These are phyloP conservation scores for Pycnococcus provasolii DNA, from an alignment of 139 green algal genomes.

Conservation along the genomic window DNA sequence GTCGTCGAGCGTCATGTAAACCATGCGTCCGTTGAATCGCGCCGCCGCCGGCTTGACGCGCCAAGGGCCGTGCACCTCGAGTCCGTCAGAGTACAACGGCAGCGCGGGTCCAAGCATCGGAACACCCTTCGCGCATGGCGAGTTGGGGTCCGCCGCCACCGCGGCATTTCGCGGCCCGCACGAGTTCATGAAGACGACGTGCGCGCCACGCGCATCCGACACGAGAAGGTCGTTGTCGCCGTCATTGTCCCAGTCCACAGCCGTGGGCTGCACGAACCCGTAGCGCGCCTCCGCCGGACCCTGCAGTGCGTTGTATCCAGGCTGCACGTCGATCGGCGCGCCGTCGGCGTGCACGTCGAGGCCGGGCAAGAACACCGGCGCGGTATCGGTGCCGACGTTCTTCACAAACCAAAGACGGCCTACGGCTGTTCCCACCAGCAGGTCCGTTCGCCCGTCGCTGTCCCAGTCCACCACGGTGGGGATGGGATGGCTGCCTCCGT, in stretches of 20 bases:
- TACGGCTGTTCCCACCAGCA: slow-evolving; percentile 12
- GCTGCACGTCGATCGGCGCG: slow-evolving; percentile 11
- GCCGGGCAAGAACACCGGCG: slow-evolving; percentile 11
- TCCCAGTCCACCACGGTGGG: slow-evolving; percentile 24
- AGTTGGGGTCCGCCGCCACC: background rate
- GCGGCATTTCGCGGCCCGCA: background rate
- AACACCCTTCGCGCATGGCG: background rate
- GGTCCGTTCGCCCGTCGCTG: slow-evolving; percentile 19
- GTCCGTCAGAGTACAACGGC: slow-evolving; percentile 17
- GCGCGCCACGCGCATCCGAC: slow-evolving; percentile 9
- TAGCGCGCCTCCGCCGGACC: slow-evolving; percentile 19
- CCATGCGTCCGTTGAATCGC: slow-evolving; percentile 3
- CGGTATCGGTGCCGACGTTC: slow-evolving; percentile 16
- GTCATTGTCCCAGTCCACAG: slow-evolving; percentile 23
- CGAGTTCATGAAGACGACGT: slow-evolving; percentile 11
- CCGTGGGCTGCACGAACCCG: slow-evolving; percentile 16
- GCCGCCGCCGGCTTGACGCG: slow-evolving; percentile 14
- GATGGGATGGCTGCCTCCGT: slow-evolving; percentile 8
- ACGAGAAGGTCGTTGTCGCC: slow-evolving; percentile 17
- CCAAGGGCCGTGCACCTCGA: slow-evolving; percentile 25
- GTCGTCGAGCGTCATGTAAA: slow-evolving; percentile 19
- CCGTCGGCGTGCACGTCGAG: background rate
- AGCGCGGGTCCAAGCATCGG: slow-evolving; percentile 2
- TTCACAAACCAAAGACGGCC: slow-evolving; percentile 18
- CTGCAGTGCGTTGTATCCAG: slow-evolving; percentile 20